Base-by-base conservation (phyloP, 495 filamentous ascomycete genomes). In the Talaromyces wortmannii region DNA sequence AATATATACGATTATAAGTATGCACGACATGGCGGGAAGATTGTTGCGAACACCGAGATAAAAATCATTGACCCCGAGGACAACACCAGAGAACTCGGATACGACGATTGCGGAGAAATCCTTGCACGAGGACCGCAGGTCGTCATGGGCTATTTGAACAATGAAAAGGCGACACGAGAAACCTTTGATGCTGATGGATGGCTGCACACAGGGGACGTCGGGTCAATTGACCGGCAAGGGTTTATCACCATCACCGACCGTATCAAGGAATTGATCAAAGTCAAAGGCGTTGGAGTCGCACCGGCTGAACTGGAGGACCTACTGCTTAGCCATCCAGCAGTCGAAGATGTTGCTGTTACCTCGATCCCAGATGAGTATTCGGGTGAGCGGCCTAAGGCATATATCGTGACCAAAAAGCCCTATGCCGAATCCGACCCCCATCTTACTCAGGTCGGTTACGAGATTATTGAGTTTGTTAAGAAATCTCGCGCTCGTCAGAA, bases 211-310 rank as follows among this genome's bases (percentile, higher is more conserved):
- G 81, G 81, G 1, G 81, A 84, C 57, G 73, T 83, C 13, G 79
- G 77, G 13, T 66, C 77, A 7, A 70, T 79, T 52, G 77, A 81
- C 31, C 56, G 61, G 16, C 67, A 79, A 10, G 82, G 82, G 6
- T 78, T 80, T 55, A 68, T 85, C 51, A 72, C 65, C 52, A 82
- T 89, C 60, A 86, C 84, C 0, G 88, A 90, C 57, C 80, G 88
- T 6, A 74, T 88, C 23, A 91, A 91, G 74, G 88, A 91, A 65
- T 67, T 91, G 59, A 91, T 91, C 67, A 91, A 91, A 67, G 90
- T 90, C 64, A 75, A 78, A 53, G 88, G 88, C 15, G 86, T 90
- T 63, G 89, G 90, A 60, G 87, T 91, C 15, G 76, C 88, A 6
- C 88, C 88, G 0, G 87, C 88, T 11, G 89, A 94, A 60, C 74